Base-by-base conservation (phyloP, 2,329 filamentous ascomycete species). In the Pseudocercospora fijiensis region DNA sequence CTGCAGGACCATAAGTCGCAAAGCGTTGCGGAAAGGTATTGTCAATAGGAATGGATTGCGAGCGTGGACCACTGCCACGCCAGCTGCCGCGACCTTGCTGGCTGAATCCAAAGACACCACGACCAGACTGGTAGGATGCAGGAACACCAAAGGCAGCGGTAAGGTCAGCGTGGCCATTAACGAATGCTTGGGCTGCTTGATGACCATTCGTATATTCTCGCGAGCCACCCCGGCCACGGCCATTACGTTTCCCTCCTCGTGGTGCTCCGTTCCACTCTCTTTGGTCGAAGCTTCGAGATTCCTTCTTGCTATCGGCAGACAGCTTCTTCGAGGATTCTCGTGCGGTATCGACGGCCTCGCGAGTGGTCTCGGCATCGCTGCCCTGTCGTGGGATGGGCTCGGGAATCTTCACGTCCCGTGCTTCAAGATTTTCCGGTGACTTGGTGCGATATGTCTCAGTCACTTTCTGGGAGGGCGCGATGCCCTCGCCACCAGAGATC, bases 41-140 rank as follows among this genome's bases (percentile, higher is more conserved):
- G 37, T 83, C 82, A 43, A 82, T 82, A 2, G 86, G 84, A 69
- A 88, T 83, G 1, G 87, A 88, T 67, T 88, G 86, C 26, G 87
- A 86, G 60, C 87, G 82, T 64, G 84, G 76, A 16, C 33, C 33
- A 60, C 75, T 76, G 69, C 82, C 80, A 57, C 85, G 80, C 68
- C 81, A 83, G 63, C 79, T 80, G 61, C 82, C 72, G 56, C 75
- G 71, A 41, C 71, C 67, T 49, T 64, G 78, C 73, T 62, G 77
- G 74, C 67, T 43, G 60, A 69, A 74, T 13, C 58, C 55, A 28
- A 66, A 68, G 10, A 55, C 67, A n/a, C 75, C 73, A 47, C 75
- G 72, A 37, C 33, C 33, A 4, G 68, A 60, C 24, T 67, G 69
- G 60, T 71, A 74, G 8, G 70, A 70, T 27, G 68, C 68, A 26